Conservation (phyloP, 257 asterid species). For the Asclepias syriaca region DNA sequence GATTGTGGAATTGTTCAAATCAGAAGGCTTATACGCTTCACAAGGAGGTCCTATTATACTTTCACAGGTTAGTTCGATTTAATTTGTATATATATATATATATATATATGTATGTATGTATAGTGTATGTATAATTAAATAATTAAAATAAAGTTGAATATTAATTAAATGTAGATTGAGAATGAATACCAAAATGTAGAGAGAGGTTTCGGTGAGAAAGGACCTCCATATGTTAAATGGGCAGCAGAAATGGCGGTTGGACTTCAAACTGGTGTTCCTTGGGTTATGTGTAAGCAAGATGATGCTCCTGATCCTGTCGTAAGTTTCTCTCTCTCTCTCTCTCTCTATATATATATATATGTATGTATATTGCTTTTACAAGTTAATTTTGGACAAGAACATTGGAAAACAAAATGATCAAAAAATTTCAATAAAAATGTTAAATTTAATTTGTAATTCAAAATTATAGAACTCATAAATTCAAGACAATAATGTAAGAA, state of each 20-base stretch:
- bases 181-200: slow-evolving; percentile 81
- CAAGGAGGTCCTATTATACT: slow-evolving; percentile 92
- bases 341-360: too few species aligned
- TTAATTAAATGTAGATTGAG: slow-evolving; percentile 50
- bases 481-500: too few species aligned
- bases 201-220: slow-evolving; percentile 35
- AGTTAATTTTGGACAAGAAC: too few species aligned
- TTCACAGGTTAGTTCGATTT: slow-evolving; percentile 49
- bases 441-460: too few species aligned
- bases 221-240: slow-evolving; percentile 78
- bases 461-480: too few species aligned
- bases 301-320: slow-evolving; percentile 94
- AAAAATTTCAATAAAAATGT: too few species aligned
- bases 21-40: slow-evolving; percentile 70
- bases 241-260: slow-evolving; percentile 83
- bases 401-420: too few species aligned
- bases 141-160: neutral
- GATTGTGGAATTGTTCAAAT: slow-evolving; percentile 67
- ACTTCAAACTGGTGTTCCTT: slow-evolving; percentile 77
- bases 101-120: too few species aligned
- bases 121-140: too few species aligned
- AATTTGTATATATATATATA: too few species aligned
- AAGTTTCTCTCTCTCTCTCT: slow-evolving; percentile 5
- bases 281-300: slow-evolving; percentile 96
- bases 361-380: too few species aligned